Base-by-base conservation (phyloP, 768 basidiomycete species). In the Mrakia gelida region DNA sequence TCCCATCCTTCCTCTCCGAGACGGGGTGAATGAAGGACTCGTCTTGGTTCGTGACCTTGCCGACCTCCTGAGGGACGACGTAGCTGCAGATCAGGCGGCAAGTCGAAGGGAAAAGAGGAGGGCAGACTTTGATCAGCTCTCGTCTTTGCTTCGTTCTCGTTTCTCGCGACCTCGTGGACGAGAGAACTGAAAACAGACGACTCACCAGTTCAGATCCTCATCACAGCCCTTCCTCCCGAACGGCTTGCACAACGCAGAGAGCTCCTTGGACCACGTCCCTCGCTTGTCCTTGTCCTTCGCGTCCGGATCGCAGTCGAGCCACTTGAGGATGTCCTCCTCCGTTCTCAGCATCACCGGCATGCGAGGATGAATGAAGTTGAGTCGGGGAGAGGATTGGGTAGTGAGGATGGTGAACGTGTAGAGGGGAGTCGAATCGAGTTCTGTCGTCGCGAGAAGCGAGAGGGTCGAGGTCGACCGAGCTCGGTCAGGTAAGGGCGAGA, bases 371-470 rank as follows among this genome's bases (percentile, higher is more conserved):
- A 98, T 87, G 92, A 94, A 98, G 9, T 85, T 85, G 67, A 94
- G 86, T 9, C 90, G 88, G 75, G 88, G 88, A 82, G 89, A 77
- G 88, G 65, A 92, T 88, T 45, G 88, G 83, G 94, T 94, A 0
- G 96, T 99, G 68, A 98, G 90, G 75, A 98, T 93, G 0, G 92
- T 91, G 82, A 93, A 98, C 0, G 93, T 92, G 1, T 92, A 85
- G 0, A 88, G 87, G 34, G 88, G 67, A 32, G 45, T 85, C 13
- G 85, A 34, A 26, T 70, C 67, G 21, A 41, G 34, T 38, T 70
- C 67, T 70, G 67, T 21, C 34, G 67, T 15, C 3, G 30, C 11
- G 32, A 32, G 30, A 30, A 16, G 23, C 23, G 23, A 21, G 16
- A n/a, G 65, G 38, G 38, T 34, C 21, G 32, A n/a, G n/a, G n/a